These are phyloP conservation scores for Gracilaria caudata DNA, from an alignment of 23 red algal species.

Conservation along the genomic window DNA sequence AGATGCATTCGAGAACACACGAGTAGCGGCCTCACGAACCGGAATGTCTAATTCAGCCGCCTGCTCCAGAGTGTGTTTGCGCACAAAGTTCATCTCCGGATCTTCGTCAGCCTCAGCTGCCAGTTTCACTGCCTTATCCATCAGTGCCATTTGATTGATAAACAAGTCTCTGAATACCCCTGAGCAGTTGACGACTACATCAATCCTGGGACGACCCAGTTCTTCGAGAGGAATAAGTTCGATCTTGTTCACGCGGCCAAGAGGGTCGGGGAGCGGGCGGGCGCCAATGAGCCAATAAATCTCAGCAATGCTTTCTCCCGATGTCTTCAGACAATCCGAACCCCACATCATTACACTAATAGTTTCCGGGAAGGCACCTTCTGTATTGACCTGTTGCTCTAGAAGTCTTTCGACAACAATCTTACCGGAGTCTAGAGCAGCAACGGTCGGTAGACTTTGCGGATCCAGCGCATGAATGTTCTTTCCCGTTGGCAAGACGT, in stretches of 20 bases:
- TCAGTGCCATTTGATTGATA: slow-evolving; percentile 99
- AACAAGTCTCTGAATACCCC: slow-evolving; percentile 99
- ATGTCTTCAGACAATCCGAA: slow-evolving; percentile 97
- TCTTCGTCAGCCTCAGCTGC: slow-evolving; percentile 94
- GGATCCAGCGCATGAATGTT: slow-evolving; percentile 99
- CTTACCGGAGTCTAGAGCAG: slow-evolving; percentile 81
- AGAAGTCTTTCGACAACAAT: slow-evolving; percentile 94
- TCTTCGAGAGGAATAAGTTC: slow-evolving; percentile 94
- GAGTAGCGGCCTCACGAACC: slow-evolving; percentile 90
- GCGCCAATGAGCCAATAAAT: slow-evolving; percentile 98
- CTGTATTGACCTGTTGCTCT: slow-evolving; percentile 73
- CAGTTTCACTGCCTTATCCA: slow-evolving; percentile 98
- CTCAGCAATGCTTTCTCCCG: slow-evolving; percentile 94
- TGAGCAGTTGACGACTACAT: slow-evolving; percentile 97
- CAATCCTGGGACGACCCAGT: slow-evolving; percentile 91
- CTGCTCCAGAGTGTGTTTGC: slow-evolving; percentile 93
- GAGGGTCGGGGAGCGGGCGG: slow-evolving; percentile 82
- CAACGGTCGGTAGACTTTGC: slow-evolving; percentile 95
- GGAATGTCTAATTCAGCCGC: slow-evolving; percentile 82
- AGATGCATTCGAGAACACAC: slow-evolving; percentile 98
- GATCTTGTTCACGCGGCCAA: slow-evolving; percentile 91
- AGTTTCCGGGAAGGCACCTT: slow-evolving; percentile 86
- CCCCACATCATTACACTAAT: slow-evolving; percentile 97
- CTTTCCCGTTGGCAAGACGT: slow-evolving; percentile 98
- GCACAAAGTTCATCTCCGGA: slow-evolving; percentile 90